Conservation (phyloP, 2,329 filamentous ascomycete species). For the Fusarium secorum region DNA sequence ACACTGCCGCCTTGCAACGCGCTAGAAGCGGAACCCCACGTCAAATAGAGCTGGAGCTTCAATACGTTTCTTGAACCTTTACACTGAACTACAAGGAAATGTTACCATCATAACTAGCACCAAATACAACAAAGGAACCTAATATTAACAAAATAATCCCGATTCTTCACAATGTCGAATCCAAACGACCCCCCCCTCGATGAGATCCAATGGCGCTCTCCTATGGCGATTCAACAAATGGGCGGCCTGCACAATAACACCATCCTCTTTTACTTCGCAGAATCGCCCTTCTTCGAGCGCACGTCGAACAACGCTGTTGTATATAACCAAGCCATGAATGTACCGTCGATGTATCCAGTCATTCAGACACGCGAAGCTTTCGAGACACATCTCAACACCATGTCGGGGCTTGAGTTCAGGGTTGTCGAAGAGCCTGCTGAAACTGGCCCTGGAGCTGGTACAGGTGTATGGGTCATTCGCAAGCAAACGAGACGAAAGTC, state of each 20-base stretch:
- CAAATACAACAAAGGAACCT: neutral
- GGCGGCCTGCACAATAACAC: conserved; percentile 70
- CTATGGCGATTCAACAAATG: conserved; percentile 57
- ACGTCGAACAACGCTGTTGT: conserved; percentile 74
- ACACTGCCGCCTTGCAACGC: conserved; percentile 13
- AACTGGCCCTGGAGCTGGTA: conserved; percentile 69
- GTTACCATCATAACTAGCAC: neutral
- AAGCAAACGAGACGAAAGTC: conserved; percentile 71
- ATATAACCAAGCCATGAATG: conserved; percentile 68
- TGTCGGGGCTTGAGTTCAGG: conserved; percentile 72
- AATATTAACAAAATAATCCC: neutral
- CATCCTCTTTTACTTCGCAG: conserved; percentile 72
- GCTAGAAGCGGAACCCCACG: conserved; percentile 32
- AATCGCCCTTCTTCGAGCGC: conserved; percentile 72
- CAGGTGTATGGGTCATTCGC: conserved; percentile 73
- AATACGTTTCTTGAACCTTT: neutral
- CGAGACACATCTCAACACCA: conserved; percentile 67
- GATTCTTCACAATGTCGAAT: conserved; percentile 49
- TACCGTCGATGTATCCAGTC: conserved; percentile 63
- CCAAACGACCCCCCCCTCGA: conserved; percentile 64
- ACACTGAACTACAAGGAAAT: conserved; percentile 4
- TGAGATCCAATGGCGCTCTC: conserved; percentile 72
- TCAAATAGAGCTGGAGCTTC: conserved; percentile 25
- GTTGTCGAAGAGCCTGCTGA: conserved; percentile 72
- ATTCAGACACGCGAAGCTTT: conserved; percentile 70